These are phyloP conservation scores for Limtongia smithiae DNA, from an alignment of 805 yeast species.

Conservation along the genomic window DNA sequence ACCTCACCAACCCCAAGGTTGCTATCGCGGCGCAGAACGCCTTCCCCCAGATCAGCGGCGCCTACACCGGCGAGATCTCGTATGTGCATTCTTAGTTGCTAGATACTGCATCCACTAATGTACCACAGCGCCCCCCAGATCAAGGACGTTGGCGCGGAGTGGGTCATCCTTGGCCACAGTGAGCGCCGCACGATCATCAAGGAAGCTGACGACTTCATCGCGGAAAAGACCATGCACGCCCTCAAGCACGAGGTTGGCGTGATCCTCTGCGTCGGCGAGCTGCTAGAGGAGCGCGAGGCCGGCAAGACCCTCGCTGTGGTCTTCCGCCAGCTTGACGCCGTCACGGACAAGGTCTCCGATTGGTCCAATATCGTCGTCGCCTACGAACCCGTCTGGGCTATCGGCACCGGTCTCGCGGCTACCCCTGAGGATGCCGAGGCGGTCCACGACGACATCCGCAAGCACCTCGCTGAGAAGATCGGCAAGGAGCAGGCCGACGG, in stretches of 20 bases:
- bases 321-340: constrained; percentile 87
- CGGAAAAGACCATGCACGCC: constrained; percentile 92
- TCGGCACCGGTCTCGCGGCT: constrained; percentile 98
- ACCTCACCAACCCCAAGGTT: constrained; percentile 65
- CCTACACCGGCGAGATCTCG: constrained; percentile 96
- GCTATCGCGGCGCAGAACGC: constrained; percentile 89
- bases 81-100: constrained; percentile 2
- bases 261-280: constrained; percentile 96
- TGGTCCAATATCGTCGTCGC: constrained; percentile 93
- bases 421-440: constrained; percentile 98
- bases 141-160: constrained; percentile 85
- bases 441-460: constrained; percentile 86
- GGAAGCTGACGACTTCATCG: constrained; percentile 79
- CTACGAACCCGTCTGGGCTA: constrained; percentile 99
- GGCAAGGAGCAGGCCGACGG: constrained; percentile 73
- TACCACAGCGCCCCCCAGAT: constrained; percentile 57
- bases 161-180: constrained; percentile 97
- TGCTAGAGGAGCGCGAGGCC: constrained; percentile 68
- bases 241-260: constrained; percentile 84
- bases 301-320: constrained; percentile 82
- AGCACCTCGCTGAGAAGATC: constrained; percentile 69
- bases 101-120: background rate
- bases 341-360: constrained; percentile 71
- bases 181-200: constrained; percentile 94
- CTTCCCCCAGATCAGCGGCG: constrained; percentile 85